Conservation (phyloP, 176 grass and related monocot genomes). For the Zea mays region DNA sequence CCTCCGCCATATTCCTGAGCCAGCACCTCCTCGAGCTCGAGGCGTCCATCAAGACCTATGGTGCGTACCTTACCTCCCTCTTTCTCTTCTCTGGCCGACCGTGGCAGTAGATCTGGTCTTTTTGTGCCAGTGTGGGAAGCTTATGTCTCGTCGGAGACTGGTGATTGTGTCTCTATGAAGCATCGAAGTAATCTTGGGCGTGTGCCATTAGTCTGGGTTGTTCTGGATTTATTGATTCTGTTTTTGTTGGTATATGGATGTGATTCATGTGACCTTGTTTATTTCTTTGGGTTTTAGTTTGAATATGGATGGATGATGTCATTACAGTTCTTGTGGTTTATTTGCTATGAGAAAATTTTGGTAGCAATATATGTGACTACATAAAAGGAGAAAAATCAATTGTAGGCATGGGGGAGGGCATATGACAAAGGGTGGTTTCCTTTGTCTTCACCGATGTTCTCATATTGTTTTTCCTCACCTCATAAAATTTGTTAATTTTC, state of each 20-base stretch:
- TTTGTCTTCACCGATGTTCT: background rate
- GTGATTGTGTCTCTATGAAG: background rate
- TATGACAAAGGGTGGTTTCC: background rate
- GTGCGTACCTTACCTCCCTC: conserved; percentile 31
- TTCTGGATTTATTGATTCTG: conserved; percentile 5
- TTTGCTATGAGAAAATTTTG: background rate
- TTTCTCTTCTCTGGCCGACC: background rate
- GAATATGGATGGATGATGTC: background rate
- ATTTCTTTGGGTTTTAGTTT: background rate
- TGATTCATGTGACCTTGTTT: background rate
- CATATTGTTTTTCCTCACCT: background rate
- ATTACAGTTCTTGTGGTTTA: background rate
- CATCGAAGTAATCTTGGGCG: background rate
- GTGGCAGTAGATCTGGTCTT: conserved; percentile 38
- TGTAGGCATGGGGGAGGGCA: no score
- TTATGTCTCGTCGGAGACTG: background rate
- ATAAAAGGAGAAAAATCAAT: background rate
- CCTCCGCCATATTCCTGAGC: conserved; percentile 76
- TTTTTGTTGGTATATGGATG: background rate
- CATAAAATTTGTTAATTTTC: background rate
- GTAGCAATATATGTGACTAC: background rate
- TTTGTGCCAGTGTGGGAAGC: background rate
- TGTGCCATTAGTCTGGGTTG: background rate
- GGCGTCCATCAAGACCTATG: conserved; percentile 89
- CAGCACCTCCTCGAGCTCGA: conserved; percentile 89